These are phyloP conservation scores for Hypocrella siamensis DNA, from an alignment of 2,329 filamentous ascomycete species.

Conservation along the genomic window DNA sequence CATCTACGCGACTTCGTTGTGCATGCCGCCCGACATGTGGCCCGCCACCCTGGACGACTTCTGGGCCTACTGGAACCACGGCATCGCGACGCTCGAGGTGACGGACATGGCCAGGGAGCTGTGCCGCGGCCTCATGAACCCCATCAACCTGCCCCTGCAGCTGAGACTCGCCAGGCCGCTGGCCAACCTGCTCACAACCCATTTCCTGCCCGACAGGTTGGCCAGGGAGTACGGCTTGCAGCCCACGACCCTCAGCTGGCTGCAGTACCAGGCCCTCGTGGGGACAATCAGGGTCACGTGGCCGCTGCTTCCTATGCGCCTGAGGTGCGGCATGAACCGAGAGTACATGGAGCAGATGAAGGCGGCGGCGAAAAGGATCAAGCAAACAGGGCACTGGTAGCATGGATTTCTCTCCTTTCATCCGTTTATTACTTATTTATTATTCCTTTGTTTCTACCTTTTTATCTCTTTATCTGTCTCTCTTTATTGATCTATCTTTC, in stretches of 20 bases:
- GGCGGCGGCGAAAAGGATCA: too few species aligned
- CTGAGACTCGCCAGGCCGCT: slow-evolving; percentile 8
- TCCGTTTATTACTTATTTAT: too few species aligned
- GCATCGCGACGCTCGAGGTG: slow-evolving; percentile 16
- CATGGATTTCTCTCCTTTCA: too few species aligned
- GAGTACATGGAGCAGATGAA: too few species aligned
- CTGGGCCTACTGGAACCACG: slow-evolving; percentile 20
- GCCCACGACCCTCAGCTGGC: slow-evolving; percentile 7
- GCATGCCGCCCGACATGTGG: slow-evolving; percentile 19
- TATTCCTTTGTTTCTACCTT: too few species aligned
- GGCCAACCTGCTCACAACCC: slow-evolving; percentile 6
- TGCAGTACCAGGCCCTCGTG: slow-evolving; percentile 7
- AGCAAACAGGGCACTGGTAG: too few species aligned
- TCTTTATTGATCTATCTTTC: too few species aligned
- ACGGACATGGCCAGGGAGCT: slow-evolving; percentile 14
- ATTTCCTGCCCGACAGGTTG: slow-evolving; percentile 8
- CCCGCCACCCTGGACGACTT: slow-evolving; percentile 16
- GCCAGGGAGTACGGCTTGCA: slow-evolving; percentile 10
- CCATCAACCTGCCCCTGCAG: slow-evolving; percentile 8
- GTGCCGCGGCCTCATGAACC: slow-evolving; percentile 10
- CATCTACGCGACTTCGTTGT: slow-evolving; percentile 13
- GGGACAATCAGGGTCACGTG: slow-evolving; percentile 2
- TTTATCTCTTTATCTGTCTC: too few species aligned
- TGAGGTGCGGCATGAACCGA: too few species aligned
- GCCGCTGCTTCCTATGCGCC: slow-evolving; percentile 7